Conservation (phyloP, 805 yeast genomes). For the Barnettozyma vustinii region DNA sequence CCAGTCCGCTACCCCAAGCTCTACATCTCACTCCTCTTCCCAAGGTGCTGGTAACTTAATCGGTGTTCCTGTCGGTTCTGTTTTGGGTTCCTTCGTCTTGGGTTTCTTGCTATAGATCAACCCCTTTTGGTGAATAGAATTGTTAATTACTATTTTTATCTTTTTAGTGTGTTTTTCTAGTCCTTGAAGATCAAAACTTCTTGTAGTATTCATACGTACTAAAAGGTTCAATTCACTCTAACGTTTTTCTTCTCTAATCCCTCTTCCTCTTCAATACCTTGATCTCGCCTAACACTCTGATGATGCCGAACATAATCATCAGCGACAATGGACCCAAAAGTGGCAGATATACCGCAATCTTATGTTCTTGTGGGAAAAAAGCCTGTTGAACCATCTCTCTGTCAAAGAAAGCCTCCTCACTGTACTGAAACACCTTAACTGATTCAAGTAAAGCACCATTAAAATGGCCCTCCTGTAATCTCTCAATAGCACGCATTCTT, state of each 20-base stretch:
- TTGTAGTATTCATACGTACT: background rate
- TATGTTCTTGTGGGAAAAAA: slow-evolving; percentile 93
- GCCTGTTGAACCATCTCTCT: slow-evolving; percentile 94
- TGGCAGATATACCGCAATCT: slow-evolving; percentile 89
- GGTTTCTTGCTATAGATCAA: slow-evolving; percentile 1
- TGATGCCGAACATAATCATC: slow-evolving; percentile 48
- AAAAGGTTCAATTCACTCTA: slow-evolving; percentile 2
- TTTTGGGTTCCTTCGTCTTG: slow-evolving; percentile 1
- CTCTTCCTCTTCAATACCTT: slow-evolving; percentile 16
- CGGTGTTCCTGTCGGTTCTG: background rate
- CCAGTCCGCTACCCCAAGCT: background rate
- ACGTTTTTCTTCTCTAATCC: slow-evolving; percentile 8
- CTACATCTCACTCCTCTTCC: slow-evolving; percentile 7
- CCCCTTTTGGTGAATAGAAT: background rate
- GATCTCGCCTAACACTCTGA: slow-evolving; percentile 40
- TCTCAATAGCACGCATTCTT: slow-evolving; percentile 27
- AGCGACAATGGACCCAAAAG: slow-evolving; percentile 79
- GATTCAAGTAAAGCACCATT: slow-evolving; percentile 58
- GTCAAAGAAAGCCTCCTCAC: slow-evolving; percentile 78
- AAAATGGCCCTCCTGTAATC: slow-evolving; percentile 25
- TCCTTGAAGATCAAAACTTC: background rate
- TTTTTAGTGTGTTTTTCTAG: background rate
- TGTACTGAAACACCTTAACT: slow-evolving; percentile 31
- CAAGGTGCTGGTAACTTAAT: slow-evolving; percentile 4
- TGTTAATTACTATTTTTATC: background rate